Evolutionary conservation across 2,329 filamentous ascomycete species (phyloP).

Genomic region (Calonectria ilicicola): DNA sequence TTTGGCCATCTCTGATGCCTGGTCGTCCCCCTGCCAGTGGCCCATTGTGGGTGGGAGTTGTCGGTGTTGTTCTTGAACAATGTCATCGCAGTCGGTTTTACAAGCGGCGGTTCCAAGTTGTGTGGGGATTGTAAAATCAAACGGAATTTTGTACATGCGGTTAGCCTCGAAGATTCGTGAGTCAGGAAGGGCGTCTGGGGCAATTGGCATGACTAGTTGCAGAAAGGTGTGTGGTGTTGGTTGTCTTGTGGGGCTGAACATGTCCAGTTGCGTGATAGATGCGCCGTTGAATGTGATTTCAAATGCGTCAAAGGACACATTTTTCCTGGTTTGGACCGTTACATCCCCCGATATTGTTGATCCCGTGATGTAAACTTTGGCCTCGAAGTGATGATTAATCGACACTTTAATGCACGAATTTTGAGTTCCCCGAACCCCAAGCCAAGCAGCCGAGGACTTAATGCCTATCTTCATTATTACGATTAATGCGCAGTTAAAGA

Average conservation of each 20-base stretch:
- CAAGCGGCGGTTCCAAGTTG: slow-evolving; percentile 32
- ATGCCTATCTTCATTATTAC: not conserved
- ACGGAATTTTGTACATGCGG: slow-evolving; percentile 20
- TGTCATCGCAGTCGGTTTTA: slow-evolving; percentile 15
- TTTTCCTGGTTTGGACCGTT: slow-evolving; percentile 1
- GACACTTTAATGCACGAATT: slow-evolving; percentile 27
- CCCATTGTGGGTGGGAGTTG: slow-evolving; percentile 34
- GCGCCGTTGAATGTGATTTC: slow-evolving; percentile 28
- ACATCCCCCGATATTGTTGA: slow-evolving; percentile 30
- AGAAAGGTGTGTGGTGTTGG: slow-evolving; percentile 29
- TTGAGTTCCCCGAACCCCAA: slow-evolving; percentile 13
- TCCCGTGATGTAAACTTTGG: slow-evolving; percentile 35
- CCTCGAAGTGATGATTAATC: slow-evolving; percentile 33
- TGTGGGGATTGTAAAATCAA: slow-evolving; percentile 33
- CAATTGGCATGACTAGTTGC: slow-evolving; percentile 31
- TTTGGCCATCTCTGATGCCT: slow-evolving; percentile 27
- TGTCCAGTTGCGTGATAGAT: slow-evolving; percentile 20
- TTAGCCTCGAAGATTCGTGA: slow-evolving; percentile 22
- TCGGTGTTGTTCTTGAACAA: slow-evolving; percentile 29
- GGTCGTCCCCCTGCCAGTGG: slow-evolving; percentile 34
- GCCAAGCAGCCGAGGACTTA: not conserved
- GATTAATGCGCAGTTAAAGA: not conserved
- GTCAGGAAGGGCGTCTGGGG: slow-evolving; percentile 10
- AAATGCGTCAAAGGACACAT: slow-evolving; percentile 28
- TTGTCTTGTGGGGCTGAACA: slow-evolving; percentile 27